A percentile compares a stretch with the other conserved stretches of the same genome.
Evolutionary conservation across 768 basidiomycete species (phyloP).

Genomic region (Tylopilus plumbeoviolaceoides): DNA sequence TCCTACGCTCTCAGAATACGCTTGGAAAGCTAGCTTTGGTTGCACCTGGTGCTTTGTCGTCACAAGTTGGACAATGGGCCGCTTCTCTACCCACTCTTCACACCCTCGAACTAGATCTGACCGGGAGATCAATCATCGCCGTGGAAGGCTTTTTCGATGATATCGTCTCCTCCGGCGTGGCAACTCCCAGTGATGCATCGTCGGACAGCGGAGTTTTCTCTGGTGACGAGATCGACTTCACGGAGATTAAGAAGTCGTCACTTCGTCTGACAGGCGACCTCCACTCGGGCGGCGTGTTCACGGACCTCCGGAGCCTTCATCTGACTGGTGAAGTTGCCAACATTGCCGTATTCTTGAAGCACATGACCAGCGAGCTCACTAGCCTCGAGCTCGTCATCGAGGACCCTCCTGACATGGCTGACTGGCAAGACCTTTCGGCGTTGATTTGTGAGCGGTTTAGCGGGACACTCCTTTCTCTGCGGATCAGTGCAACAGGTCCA

Average conservation of each 20-base stretch:
- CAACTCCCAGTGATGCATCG: constrained; percentile 66
- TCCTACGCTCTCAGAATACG: constrained; percentile 53
- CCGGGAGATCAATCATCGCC: constrained; percentile 59
- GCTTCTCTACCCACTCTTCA: constrained; percentile 59
- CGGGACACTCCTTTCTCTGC: constrained; percentile 54
- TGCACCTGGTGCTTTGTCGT: constrained; percentile 69
- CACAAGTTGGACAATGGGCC: constrained; percentile 73
- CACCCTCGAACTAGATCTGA: constrained; percentile 66
- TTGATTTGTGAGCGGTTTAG: constrained; percentile 62
- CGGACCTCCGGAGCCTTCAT: constrained; percentile 54
- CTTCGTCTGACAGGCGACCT: constrained; percentile 61
- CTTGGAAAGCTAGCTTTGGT: constrained; percentile 62
- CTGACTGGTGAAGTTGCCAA: constrained; percentile 69
- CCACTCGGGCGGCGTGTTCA: constrained; percentile 53
- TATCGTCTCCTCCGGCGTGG: constrained; percentile 60
- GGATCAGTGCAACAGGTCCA: constrained; percentile 61
- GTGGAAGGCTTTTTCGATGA: constrained; percentile 83
- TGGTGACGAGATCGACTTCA: constrained; percentile 72
- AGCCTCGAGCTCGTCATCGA: constrained; percentile 74
- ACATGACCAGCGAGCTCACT: constrained; percentile 60
- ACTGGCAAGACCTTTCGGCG: constrained; percentile 70
- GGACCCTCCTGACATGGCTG: constrained; percentile 68
- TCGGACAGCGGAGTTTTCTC: constrained; percentile 79
- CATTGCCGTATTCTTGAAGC: constrained; percentile 67
- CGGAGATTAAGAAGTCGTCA: constrained; percentile 67